Base-by-base conservation (phyloP, 306 rosid genomes). In the Dicorynia guianensis region DNA sequence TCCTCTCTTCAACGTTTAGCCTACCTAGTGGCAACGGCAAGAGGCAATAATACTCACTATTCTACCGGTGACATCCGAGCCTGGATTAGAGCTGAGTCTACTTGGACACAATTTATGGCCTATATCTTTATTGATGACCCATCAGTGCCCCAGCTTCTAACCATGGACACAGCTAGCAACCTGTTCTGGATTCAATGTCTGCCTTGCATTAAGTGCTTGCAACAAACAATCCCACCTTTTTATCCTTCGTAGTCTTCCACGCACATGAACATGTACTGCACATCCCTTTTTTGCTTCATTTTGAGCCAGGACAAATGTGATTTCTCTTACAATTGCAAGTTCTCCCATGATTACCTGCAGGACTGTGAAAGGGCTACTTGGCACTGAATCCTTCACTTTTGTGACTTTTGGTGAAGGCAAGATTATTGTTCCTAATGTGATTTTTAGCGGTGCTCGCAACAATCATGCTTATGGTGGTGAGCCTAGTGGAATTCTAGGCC, bases 201-300 rank as follows among this genome's bases (percentile, higher is more conserved):
- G 1, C 79, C 83, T 48, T 79, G 83, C 63, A 39, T 6, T 40
- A 57, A 66, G 35, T 72, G 79, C 53, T 65, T 79, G 18, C 5
- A 6, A 6, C 82, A 71, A 44, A 5, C 19, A 8, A 3, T 5
- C 4, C 78, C 78, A 8, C 12, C 63, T 40, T 79, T 71, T 19
- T 67, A 71, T 58, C 78, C 82, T 46, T 44, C 78, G 30, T 55
- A 72, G 42, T 79, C 78, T 15, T 54, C 67, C 17, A 63, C 77
- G 17, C 63, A 52, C 34, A 8, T 10, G 11, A 15, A 5, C 4
- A n/a, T 35, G 19, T 18, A 39, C 35, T 69, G 74, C 49, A 6
- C 4, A 7, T 14, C 34, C 10, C 18, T 61, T 4, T n/a, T 5
- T 5, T 49, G 61, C n/a, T 11, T 25, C 8, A 3, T n/a, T 33